Evolutionary conservation across 2,329 filamentous ascomycete genomes (phyloP).

Genomic region (Phialemoniopsis sp.): DNA sequence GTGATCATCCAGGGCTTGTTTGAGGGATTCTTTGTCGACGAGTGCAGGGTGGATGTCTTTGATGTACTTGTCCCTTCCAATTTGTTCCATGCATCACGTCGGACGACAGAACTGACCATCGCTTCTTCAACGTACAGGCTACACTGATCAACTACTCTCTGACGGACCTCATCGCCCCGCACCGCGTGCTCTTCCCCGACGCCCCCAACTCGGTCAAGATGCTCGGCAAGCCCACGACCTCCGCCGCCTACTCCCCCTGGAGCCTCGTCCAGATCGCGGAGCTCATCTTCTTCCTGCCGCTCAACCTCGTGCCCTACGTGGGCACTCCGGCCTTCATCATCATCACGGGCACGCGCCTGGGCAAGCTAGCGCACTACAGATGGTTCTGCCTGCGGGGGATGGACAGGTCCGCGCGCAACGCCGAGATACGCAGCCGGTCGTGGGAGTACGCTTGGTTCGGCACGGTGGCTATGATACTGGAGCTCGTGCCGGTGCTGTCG

Average conservation of each 20-base stretch:
- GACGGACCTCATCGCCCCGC: conserved; percentile 61
- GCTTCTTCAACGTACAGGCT: conserved; percentile 31
- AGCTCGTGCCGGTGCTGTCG: conserved; percentile 20
- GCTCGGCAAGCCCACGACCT: conserved; percentile 75
- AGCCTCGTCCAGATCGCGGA: conserved; percentile 87
- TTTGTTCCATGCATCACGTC: background rate
- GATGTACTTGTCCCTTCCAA: conserved; percentile 53
- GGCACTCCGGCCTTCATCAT: conserved; percentile 84
- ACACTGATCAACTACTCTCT: conserved; percentile 73
- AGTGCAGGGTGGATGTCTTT: conserved; percentile 76
- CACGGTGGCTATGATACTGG: conserved; percentile 62
- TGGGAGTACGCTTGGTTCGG: conserved; percentile 96
- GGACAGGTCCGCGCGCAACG: conserved; percentile 68
- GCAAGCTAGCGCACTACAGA: conserved; percentile 85
- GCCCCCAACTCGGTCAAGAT: conserved; percentile 70
- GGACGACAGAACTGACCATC: conserved; percentile 5
- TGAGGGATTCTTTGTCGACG: conserved; percentile 78
- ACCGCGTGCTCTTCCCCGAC: conserved; percentile 62
- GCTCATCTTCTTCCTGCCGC: conserved; percentile 71
- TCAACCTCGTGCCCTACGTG: conserved; percentile 82
- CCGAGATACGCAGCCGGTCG: conserved; percentile 60
- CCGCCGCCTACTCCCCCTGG: conserved; percentile 81
- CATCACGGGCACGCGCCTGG: conserved; percentile 80
- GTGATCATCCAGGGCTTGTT: conserved; percentile 68
- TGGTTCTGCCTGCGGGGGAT: conserved; percentile 81